A percentile compares a stretch with the other conserved stretches of the same genome.
These are phyloP conservation scores for Sicyos baderoa DNA, from an alignment of 306 rosid species.

Conservation along the genomic window DNA sequence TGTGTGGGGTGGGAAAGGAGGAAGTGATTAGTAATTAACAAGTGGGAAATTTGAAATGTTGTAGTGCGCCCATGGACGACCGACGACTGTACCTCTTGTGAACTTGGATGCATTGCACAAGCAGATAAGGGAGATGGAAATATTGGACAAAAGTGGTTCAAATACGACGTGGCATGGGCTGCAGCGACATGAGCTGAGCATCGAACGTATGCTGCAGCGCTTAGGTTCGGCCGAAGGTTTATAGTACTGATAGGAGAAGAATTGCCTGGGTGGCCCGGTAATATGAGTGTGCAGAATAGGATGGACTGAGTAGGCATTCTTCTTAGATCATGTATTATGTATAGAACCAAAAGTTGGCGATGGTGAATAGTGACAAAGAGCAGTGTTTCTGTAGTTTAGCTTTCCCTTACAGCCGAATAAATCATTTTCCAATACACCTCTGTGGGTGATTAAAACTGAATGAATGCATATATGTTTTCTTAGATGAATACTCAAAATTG, in stretches of 20 bases:
- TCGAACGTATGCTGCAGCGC: constrained; percentile 51
- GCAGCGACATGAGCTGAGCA: constrained; percentile 33
- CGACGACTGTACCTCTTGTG: constrained; percentile 78
- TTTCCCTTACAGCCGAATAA: too few relatives aligned
- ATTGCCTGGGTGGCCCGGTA: background rate
- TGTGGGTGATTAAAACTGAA: too few relatives aligned
- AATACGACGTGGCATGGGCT: constrained; percentile 57
- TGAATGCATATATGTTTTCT: background rate
- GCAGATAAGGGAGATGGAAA: constrained; percentile 54
- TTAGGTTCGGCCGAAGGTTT: constrained; percentile 30
- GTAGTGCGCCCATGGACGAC: constrained; percentile 97
- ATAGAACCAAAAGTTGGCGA: background rate
- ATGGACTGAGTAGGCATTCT: constrained; percentile 7
- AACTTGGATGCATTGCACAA: constrained; percentile 75
- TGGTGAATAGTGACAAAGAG: background rate
- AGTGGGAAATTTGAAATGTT: constrained; percentile 3
- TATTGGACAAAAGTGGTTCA: constrained; percentile 23
- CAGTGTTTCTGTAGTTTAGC: too few relatives aligned
- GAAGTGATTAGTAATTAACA: constrained; percentile 6
- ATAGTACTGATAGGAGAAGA: constrained; percentile 9
- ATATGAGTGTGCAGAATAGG: background rate
- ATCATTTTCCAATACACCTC: too few relatives aligned
- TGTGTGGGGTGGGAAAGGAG: constrained; percentile 7
- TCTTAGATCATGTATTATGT: background rate
- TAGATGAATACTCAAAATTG: too few relatives aligned